These are phyloP conservation scores for Leccinum pachyderme DNA, from an alignment of 1,284 basidiomycete species.

Conservation along the genomic window DNA sequence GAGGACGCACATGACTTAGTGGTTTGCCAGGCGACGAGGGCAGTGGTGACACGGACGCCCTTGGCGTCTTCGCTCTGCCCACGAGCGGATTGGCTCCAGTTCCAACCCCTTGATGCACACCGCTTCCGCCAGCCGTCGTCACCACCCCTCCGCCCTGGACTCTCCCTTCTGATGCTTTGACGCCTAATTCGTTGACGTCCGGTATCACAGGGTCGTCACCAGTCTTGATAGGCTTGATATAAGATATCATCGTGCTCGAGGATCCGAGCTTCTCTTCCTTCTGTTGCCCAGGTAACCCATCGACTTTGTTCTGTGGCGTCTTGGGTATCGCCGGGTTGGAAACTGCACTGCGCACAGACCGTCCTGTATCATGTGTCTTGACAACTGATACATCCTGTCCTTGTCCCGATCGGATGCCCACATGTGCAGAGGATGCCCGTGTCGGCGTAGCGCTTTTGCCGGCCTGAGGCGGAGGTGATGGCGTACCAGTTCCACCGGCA, in stretches of 20 bases:
- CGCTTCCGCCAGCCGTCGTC: slow-evolving; percentile 2
- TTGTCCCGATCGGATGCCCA: slow-evolving; percentile 14
- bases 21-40: slow-evolving; percentile 54
- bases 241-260: slow-evolving; percentile 49
- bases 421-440: slow-evolving; percentile 16
- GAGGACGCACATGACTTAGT: slow-evolving; percentile 80
- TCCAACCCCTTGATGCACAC: slow-evolving; percentile 16
- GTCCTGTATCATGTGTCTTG: slow-evolving; percentile 32
- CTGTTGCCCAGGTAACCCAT: slow-evolving; percentile 15
- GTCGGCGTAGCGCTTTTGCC: slow-evolving; percentile 35
- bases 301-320: slow-evolving; percentile 26
- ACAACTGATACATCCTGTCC: slow-evolving; percentile 22
- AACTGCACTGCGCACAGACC: slow-evolving; percentile 26
- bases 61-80: slow-evolving; percentile 23
- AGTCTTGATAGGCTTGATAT: slow-evolving; percentile 50
- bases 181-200: slow-evolving; percentile 60
- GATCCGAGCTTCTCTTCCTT: slow-evolving; percentile 40
- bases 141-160: slow-evolving; percentile 21
- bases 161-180: slow-evolving; percentile 38
- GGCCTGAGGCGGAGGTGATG: slow-evolving; percentile 37
- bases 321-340: slow-evolving; percentile 31
- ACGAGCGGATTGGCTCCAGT: slow-evolving; percentile 14
- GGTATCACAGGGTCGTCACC: slow-evolving; percentile 39
- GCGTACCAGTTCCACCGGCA: slow-evolving; percentile 14
- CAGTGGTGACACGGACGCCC: slow-evolving; percentile 34